Conservation (phyloP, 371 early-diverging fungal genomes). For the Dentiscutata heterogama region DNA sequence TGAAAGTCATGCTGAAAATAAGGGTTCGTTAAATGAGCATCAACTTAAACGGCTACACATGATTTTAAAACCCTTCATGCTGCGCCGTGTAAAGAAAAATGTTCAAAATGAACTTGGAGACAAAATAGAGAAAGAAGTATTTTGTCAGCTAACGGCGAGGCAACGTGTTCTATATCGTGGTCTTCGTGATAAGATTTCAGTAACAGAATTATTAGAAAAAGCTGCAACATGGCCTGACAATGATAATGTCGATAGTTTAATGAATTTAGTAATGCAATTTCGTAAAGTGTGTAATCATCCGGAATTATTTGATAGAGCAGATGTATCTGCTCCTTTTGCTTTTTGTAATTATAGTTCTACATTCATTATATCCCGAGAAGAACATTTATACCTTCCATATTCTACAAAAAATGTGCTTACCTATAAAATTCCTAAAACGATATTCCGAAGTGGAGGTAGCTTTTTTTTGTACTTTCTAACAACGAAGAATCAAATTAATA, state of each 20-base stretch:
- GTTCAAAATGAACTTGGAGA: conserved; percentile 97
- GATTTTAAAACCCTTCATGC: conserved; percentile 99
- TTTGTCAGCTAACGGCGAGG: conserved; percentile 86
- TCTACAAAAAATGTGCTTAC: conserved; percentile 70
- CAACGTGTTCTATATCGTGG: conserved; percentile 85
- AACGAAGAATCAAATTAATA: conserved; percentile 52
- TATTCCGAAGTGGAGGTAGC: conserved; percentile 75
- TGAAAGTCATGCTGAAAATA: conserved; percentile 91
- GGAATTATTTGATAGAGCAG: conserved; percentile 96
- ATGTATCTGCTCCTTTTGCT: conserved; percentile 79
- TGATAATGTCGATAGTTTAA: conserved; percentile 81
- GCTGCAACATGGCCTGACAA: conserved; percentile 70
- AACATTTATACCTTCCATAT: conserved; percentile 67
- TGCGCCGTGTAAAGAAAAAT: conserved; percentile 96
- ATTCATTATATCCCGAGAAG: conserved; percentile 73
- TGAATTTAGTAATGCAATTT: conserved; percentile 98
- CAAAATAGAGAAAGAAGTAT: conserved; percentile 89
- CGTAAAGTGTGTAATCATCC: conserved; percentile 99
- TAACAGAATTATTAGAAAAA: conserved; percentile 83
- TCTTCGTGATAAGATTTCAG: conserved; percentile 84
- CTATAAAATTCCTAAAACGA: conserved; percentile 71
- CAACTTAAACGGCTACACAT: conserved; percentile 94
- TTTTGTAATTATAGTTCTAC: conserved; percentile 71
- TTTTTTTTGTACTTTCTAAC: conserved; percentile 63
- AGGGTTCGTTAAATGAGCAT: conserved; percentile 86